Conservation (phyloP, 805 yeast genomes). For the Candida ipomoeae region DNA sequence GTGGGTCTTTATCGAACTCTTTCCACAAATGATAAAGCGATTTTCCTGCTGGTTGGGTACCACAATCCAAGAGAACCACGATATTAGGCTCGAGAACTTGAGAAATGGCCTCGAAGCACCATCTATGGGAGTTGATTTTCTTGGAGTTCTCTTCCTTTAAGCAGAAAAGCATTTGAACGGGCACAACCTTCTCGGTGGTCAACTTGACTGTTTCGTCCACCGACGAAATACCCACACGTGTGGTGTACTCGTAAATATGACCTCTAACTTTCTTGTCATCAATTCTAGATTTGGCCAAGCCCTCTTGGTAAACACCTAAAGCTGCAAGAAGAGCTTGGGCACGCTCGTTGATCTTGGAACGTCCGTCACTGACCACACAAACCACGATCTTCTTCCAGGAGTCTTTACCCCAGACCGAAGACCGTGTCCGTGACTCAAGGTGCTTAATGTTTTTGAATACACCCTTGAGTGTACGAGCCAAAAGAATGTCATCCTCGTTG, state of each 20-base stretch:
- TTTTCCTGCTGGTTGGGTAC: constrained; percentile 83
- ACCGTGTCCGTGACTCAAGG: constrained; percentile 58
- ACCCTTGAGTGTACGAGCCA: constrained; percentile 86
- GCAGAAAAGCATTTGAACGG: constrained; percentile 86
- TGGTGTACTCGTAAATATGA: constrained; percentile 90
- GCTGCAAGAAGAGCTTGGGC: constrained; percentile 79
- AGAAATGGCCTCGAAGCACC: constrained; percentile 94
- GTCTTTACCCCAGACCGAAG: constrained; percentile 84
- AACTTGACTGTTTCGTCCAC: constrained; percentile 53
- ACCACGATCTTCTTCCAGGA: constrained; percentile 95
- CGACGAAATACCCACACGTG: constrained; percentile 73
- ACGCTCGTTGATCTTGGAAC: constrained; percentile 74
- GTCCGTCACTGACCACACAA: constrained; percentile 86
- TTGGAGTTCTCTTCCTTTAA: constrained; percentile 84
- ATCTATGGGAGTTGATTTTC: constrained; percentile 92
- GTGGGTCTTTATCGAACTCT: constrained; percentile 68
- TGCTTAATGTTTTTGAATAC: constrained; percentile 79
- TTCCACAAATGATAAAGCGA: constrained; percentile 89
- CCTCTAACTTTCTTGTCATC: constrained; percentile 77
- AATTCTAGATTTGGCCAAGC: constrained; percentile 88
- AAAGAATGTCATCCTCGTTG: constrained; percentile 77
- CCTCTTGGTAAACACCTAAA: constrained; percentile 90
- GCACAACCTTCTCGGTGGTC: constrained; percentile 54
- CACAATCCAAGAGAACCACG: constrained; percentile 85
- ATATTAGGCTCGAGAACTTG: constrained; percentile 78